phyloP scores from a whole-genome alignment of 257 asterid species.

The Marsdenia floribunda region DNA sequence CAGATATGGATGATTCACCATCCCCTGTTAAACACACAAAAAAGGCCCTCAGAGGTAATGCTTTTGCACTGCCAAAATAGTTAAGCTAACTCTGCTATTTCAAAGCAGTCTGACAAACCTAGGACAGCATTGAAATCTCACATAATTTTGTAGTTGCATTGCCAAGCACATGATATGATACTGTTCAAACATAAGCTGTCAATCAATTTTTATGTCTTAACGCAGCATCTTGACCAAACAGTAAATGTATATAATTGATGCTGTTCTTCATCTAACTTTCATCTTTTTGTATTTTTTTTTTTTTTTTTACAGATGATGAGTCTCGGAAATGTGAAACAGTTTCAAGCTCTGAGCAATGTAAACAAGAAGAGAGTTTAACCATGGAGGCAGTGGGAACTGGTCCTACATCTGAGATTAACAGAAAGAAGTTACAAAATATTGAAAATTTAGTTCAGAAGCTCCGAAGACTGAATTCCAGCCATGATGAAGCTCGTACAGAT shows the following conservation, averaged over 20 bases:
- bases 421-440: slow-evolving; percentile 65
- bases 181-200: background rate
- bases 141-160: no score
- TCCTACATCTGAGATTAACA: slow-evolving; percentile 39
- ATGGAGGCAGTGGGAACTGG: slow-evolving; percentile 26
- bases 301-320: slow-evolving; percentile 40
- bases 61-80: slow-evolving; percentile 2
- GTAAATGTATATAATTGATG: background rate
- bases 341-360: slow-evolving; percentile 16
- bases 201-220: background rate
- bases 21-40: slow-evolving; percentile 54
- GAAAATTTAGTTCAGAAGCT: slow-evolving; percentile 82
- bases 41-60: slow-evolving; percentile 54
- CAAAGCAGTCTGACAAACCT: no score
- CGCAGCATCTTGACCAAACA: background rate
- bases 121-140: no score
- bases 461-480: slow-evolving; percentile 75
- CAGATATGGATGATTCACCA: slow-evolving; percentile 43
- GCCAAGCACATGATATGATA: background rate
- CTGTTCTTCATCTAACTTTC: background rate
- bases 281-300: background rate
- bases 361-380: slow-evolving; percentile 20
- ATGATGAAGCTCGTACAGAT: slow-evolving; percentile 80
- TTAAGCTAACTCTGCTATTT: no score
- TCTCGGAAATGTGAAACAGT: slow-evolving; percentile 23